Percentiles rank a stretch among this genome's conserved stretches.
phyloP scores from a whole-genome alignment of 768 basidiomycete species.

The Mycena rebaudengoi region DNA sequence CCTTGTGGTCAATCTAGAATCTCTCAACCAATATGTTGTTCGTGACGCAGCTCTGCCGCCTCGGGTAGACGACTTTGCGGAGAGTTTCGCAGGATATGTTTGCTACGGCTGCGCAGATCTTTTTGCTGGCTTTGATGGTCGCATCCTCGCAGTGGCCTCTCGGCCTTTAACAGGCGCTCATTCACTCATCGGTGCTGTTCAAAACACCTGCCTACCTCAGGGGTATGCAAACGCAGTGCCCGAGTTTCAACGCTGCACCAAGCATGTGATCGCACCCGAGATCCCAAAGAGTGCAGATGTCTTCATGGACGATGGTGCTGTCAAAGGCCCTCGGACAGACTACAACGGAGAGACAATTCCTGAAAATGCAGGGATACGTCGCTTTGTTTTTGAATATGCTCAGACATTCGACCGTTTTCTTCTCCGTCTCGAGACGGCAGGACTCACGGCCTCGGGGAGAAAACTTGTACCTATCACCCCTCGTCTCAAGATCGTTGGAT shows the following conservation, averaged over 20 bases:
- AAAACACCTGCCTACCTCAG: slow-evolving; percentile 37
- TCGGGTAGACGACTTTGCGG: slow-evolving; percentile 33
- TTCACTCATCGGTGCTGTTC: slow-evolving; percentile 30
- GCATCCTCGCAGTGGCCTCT: slow-evolving; percentile 31
- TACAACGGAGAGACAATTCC: slow-evolving; percentile 20
- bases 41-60: slow-evolving; percentile 36
- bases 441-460: slow-evolving; percentile 41
- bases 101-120: slow-evolving; percentile 38
- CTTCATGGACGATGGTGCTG: slow-evolving; percentile 31
- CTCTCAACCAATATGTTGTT: slow-evolving; percentile 42
- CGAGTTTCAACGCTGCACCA: slow-evolving; percentile 40
- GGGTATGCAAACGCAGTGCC: slow-evolving; percentile 44
- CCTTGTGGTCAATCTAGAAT: slow-evolving; percentile 40
- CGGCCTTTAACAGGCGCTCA: slow-evolving; percentile 44
- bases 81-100: slow-evolving; percentile 28
- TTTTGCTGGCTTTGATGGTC: slow-evolving; percentile 42
- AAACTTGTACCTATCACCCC: slow-evolving; percentile 36
- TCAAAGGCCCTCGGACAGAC: slow-evolving; percentile 24
- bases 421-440: slow-evolving; percentile 18
- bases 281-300: slow-evolving; percentile 15
- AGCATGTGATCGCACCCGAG: slow-evolving; percentile 25
- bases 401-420: background rate
- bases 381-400: slow-evolving; percentile 5
- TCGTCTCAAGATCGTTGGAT: slow-evolving; percentile 38
- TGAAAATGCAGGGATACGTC: background rate